phyloP scores from a whole-genome alignment of 2,329 filamentous ascomycete species.

The Magnaporthiopsis rhizophila region DNA sequence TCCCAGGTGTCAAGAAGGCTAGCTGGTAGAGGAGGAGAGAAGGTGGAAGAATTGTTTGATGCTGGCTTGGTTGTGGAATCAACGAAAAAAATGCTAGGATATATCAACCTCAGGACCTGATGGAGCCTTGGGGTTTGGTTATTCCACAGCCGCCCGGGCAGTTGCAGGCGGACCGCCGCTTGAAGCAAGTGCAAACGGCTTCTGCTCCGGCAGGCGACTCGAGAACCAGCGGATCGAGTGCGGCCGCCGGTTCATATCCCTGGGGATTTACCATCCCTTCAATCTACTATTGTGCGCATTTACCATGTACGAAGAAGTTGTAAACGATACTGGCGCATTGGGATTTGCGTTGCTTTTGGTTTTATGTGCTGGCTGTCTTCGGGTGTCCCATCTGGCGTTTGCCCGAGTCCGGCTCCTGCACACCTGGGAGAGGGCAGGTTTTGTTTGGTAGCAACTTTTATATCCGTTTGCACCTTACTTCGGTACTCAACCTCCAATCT shows the following conservation, averaged over 20 bases:
- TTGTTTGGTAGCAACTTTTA: not conserved
- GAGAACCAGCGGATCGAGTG: too few species aligned
- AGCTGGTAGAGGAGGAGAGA: slow-evolving; percentile 65
- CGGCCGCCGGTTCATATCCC: too few species aligned
- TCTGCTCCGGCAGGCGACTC: not conserved
- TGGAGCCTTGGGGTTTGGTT: not conserved
- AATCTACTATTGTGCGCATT: too few species aligned
- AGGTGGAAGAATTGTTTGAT: not conserved
- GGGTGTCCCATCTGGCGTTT: not conserved
- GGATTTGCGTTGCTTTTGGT: not conserved
- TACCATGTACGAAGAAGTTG: not conserved
- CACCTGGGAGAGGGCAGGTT: not conserved
- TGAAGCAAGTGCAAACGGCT: not conserved
- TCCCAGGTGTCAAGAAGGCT: slow-evolving; percentile 92
- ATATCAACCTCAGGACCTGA: not conserved
- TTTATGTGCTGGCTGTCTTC: not conserved
- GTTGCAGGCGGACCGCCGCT: not conserved
- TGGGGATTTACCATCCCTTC: too few species aligned
- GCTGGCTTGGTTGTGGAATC: not conserved
- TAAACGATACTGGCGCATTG: not conserved
- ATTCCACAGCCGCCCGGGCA: not conserved
- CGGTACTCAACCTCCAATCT: not conserved
- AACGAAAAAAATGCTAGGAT: not conserved
- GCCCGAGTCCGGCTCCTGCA: not conserved
- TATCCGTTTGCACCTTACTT: not conserved